A percentile compares a stretch with the other conserved stretches of the same genome.
Conservation (phyloP, 2,329 filamentous ascomycete species). For the Diaporthe citrichinensis region DNA sequence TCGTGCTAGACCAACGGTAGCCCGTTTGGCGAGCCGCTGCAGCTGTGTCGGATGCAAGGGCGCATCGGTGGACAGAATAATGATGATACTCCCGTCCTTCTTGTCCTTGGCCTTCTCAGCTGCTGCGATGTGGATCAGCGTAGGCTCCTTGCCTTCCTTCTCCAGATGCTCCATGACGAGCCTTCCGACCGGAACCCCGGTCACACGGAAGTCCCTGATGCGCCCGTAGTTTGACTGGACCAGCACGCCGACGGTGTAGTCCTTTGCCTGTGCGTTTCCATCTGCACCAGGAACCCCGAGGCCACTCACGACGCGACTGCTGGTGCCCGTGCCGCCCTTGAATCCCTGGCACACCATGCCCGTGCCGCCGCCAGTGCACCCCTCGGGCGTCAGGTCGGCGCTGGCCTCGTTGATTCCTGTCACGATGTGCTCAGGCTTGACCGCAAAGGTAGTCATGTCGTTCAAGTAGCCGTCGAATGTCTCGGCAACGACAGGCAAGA, state of each 20-base stretch:
- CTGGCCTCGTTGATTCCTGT: slow-evolving; percentile 66
- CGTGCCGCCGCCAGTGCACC: slow-evolving; percentile 76
- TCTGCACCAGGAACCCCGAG: slow-evolving; percentile 50
- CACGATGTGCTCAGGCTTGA: slow-evolving; percentile 68
- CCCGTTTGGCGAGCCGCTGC: slow-evolving; percentile 49
- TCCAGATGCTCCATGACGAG: slow-evolving; percentile 63
- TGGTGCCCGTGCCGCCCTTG: slow-evolving; percentile 77
- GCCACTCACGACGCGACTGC: slow-evolving; percentile 69
- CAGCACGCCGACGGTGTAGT: slow-evolving; percentile 72
- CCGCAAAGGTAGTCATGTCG: slow-evolving; percentile 67
- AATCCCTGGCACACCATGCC: slow-evolving; percentile 77
- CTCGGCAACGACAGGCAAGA: slow-evolving; percentile 72
- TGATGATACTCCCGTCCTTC: slow-evolving; percentile 74
- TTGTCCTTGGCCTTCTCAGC: slow-evolving; percentile 59
- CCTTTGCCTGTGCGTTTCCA: slow-evolving; percentile 48
- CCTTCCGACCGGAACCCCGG: slow-evolving; percentile 73
- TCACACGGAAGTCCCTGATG: slow-evolving; percentile 68
- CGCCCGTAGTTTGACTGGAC: slow-evolving; percentile 77
- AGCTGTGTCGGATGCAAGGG: slow-evolving; percentile 55
- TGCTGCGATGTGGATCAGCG: slow-evolving; percentile 47
- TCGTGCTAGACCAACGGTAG: slow-evolving; percentile 71
- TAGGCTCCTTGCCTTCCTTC: slow-evolving; percentile 44
- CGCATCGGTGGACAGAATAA: slow-evolving; percentile 67
- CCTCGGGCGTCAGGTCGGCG: slow-evolving; percentile 68
- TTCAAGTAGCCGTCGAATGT: slow-evolving; percentile 75